Base-by-base conservation (phyloP, 352 stramenopile genomes). In the Pythium brachiatum region DNA sequence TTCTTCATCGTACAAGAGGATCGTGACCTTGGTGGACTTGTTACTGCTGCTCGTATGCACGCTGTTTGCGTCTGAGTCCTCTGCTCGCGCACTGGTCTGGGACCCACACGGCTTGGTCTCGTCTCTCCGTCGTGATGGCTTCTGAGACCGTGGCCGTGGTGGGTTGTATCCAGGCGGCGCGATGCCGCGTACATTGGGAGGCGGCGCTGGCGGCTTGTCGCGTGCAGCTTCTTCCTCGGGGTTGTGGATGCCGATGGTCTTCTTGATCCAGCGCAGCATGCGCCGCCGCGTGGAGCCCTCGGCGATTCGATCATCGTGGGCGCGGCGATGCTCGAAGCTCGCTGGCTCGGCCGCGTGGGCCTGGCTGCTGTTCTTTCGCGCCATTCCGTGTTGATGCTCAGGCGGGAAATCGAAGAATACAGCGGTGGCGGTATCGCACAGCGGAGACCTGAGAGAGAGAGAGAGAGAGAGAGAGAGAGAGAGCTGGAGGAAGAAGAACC, bases 181-280 rank as follows among this genome's bases (percentile, higher is more conserved):
- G 27, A 57, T 64, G n/a, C 57, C 46, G 18, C 57, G 57, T 27
- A 31, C 23, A 5, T 2, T 36, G 52, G 59, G 34, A 41, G 36
- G 32, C 11, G 8, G 9, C 0, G 34, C 11, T 65, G 62, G 56
- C 38, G 39, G 63, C 39, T 47, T 47, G 39, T 47, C 8, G 18
- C 39, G 39, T 8, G 39, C n/a, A 25, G 72, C 60, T 13, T 63
- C 50, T 41, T 60, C 21, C 1, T 55, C 47, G 0, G 39, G 11
- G 25, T 34, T 41, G 25, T 38, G 29, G 31, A 78, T 59, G 26
- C 74, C 72, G 44, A 88, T 77, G 34, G 73, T 74, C 44, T 69
- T 72, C 38, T 81, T 84, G 67, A 88, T 77, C 79, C 79, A 88
- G 34, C 77, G 77, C 61, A 88, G 75, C 68, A 88, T 76, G 23